phyloP scores from a whole-genome alignment of 176 grass and related monocot species.

The Otatea glauca region DNA sequence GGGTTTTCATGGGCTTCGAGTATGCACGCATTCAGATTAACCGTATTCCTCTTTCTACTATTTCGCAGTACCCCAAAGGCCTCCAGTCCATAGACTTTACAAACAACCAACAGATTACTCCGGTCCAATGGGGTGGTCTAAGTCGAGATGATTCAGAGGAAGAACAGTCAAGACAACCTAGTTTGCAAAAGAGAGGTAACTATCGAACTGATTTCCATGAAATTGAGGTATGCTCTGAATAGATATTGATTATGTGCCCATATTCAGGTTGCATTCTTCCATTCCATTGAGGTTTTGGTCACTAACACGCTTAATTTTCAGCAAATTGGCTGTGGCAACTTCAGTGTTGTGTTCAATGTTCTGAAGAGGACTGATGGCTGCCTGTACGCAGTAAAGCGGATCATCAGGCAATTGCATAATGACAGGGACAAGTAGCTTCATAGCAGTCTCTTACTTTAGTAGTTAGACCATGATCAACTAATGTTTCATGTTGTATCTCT shows the following conservation, averaged over 20 bases:
- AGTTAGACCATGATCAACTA: slow-evolving; percentile 25
- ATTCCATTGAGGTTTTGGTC: slow-evolving; percentile 25
- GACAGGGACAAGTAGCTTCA: slow-evolving; percentile 80
- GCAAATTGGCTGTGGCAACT: slow-evolving; percentile 95
- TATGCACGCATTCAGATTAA: neutral
- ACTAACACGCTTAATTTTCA: slow-evolving; percentile 50
- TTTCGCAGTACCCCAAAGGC: slow-evolving; percentile 62
- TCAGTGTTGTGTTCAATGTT: slow-evolving; percentile 93
- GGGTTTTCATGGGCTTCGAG: neutral
- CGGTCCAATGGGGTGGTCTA: slow-evolving; percentile 44
- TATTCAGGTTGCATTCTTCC: neutral
- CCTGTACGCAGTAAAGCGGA: slow-evolving; percentile 94
- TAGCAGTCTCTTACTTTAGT: slow-evolving; percentile 18
- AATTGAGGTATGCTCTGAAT: slow-evolving; percentile 61
- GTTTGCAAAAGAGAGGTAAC: slow-evolving; percentile 53
- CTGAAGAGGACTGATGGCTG: slow-evolving; percentile 96
- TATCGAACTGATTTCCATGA: slow-evolving; percentile 95
- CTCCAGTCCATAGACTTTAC: slow-evolving; percentile 13
- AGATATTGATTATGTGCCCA: slow-evolving; percentile 9
- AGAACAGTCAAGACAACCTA: slow-evolving; percentile 28
- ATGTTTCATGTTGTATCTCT: slow-evolving; percentile 46
- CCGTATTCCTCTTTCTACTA: neutral
- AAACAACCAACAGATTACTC: slow-evolving; percentile 48
- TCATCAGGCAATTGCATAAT: slow-evolving; percentile 71
- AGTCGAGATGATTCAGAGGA: slow-evolving; percentile 44